Conservation (phyloP, 768 basidiomycete species). For the Inosperma sp. region DNA sequence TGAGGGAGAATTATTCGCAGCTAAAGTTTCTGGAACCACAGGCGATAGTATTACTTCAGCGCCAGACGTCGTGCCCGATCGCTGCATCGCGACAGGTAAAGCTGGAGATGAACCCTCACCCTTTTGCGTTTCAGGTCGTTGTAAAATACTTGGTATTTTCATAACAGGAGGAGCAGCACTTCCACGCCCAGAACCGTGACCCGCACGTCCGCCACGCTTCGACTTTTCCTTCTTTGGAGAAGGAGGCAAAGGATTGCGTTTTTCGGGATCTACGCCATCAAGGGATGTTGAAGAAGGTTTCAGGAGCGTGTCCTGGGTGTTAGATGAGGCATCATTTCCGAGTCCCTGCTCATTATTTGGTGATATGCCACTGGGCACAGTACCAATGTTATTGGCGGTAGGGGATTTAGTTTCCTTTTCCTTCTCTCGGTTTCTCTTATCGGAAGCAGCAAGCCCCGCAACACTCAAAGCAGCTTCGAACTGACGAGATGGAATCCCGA, state of each 20-base stretch:
- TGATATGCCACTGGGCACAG: conserved; percentile 2
- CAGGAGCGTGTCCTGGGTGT: no score
- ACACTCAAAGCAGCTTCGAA: conserved; percentile 70
- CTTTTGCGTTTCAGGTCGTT: conserved; percentile 4
- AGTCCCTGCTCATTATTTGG: conserved; percentile 15
- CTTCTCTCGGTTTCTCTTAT: conserved; percentile 28
- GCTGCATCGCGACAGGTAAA: no score
- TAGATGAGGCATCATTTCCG: no score
- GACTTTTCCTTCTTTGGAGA: conserved; percentile 22
- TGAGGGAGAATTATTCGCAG: neutral
- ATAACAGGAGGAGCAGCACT: neutral
- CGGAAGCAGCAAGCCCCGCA: conserved; percentile 41
- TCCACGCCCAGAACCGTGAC: conserved; percentile 10
- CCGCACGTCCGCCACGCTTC: conserved; percentile 20
- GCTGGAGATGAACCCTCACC: no score
- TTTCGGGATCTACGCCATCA: conserved; percentile 7
- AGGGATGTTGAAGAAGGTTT: no score
- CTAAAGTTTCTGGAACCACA: neutral
- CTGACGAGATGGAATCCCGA: conserved; percentile 61
- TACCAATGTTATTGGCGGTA: conserved; percentile 2
- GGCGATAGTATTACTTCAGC: no score
- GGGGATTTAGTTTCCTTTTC: conserved; percentile 14
- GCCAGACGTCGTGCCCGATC: no score
- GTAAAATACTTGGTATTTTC: conserved; percentile 11
- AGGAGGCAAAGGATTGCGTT: conserved; percentile 13